These are phyloP conservation scores for Penicillium sp. DNA, from an alignment of 2,329 filamentous ascomycete species.

Conservation along the genomic window DNA sequence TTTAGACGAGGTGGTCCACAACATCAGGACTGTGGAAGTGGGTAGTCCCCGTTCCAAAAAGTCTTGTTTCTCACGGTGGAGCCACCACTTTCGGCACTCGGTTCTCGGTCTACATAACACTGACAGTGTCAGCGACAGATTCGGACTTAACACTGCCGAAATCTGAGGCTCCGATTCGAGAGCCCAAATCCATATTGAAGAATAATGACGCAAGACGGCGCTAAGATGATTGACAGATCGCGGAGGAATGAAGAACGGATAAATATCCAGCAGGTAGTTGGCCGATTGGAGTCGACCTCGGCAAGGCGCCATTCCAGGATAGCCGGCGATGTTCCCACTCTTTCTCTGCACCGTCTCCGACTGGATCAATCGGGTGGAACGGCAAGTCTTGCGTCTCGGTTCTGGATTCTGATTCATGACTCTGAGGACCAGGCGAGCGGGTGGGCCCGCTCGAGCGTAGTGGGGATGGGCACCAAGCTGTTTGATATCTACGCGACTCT, in stretches of 20 bases:
- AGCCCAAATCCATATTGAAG: no score
- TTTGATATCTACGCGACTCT: no score
- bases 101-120: background rate
- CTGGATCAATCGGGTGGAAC: background rate
- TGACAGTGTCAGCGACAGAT: background rate
- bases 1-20: no score
- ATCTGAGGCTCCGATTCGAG: no score
- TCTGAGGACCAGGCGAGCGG: no score
- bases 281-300: background rate
- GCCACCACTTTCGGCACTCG: background rate
- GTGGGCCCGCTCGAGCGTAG: no score
- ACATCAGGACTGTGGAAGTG: no score
- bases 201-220: background rate
- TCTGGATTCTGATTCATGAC: background rate
- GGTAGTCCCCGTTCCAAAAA: background rate
- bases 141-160: background rate
- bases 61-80: constrained; percentile 1
- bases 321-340: no score
- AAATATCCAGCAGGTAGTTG: background rate
- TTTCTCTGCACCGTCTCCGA: no score
- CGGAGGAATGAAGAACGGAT: no score
- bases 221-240: background rate
- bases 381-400: background rate
- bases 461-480: no score
- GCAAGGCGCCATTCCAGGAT: no score